Evolutionary conservation across 257 asterid species (phyloP).

Genomic region (Solanum paucissectum): DNA sequence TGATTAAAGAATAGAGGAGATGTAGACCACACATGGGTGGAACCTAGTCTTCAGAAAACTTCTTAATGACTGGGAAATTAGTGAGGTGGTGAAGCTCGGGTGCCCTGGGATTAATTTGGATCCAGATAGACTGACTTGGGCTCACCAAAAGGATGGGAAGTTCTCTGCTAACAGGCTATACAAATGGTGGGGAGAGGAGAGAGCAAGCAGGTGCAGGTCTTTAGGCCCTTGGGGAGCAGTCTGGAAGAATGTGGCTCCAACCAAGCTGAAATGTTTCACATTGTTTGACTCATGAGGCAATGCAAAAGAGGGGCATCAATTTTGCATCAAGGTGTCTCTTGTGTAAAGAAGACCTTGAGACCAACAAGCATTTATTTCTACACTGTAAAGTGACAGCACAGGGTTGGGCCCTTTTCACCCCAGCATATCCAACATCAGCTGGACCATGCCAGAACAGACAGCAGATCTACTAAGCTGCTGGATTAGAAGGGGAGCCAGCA

Average conservation of each 20-base stretch:
- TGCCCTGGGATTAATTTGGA: neutral
- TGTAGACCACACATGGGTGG: neutral
- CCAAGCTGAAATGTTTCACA: too few relatives aligned
- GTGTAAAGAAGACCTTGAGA: neutral
- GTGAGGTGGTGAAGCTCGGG: neutral
- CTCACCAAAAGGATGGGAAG: neutral
- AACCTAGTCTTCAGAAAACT: neutral
- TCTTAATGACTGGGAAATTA: neutral
- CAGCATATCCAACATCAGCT: neutral
- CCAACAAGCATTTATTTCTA: neutral
- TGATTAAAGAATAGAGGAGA: neutral
- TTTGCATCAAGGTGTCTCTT: neutral
- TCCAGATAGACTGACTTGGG: neutral
- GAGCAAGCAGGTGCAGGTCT: neutral
- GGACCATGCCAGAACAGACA: neutral
- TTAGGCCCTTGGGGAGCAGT: too few relatives aligned
- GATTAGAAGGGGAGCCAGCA: neutral
- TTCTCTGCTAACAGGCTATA: neutral
- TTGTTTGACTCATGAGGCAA: too few relatives aligned
- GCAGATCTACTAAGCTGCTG: neutral
- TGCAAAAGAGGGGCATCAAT: neutral
- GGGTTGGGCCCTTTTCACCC: neutral
- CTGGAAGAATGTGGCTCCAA: too few relatives aligned
- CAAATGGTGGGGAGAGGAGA: neutral
- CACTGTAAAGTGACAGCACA: neutral